Conservation (phyloP, 192 early-diverging fungal genomes). For the Backusella tuberculispora region DNA sequence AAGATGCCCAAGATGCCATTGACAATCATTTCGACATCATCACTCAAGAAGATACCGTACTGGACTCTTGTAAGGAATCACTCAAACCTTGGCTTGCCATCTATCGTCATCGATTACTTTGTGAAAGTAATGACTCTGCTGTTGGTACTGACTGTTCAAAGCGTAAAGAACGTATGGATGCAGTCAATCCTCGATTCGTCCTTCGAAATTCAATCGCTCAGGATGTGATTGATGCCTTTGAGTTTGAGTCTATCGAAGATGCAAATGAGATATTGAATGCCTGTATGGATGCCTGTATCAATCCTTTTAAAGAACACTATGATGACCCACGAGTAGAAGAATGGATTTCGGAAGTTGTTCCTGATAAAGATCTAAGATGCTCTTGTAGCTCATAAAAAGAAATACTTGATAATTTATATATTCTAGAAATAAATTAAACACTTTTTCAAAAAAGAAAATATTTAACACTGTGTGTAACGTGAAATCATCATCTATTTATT, state of each 20-base stretch:
- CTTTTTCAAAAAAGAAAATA: no score
- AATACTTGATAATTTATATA: neutral
- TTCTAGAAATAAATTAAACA: no score
- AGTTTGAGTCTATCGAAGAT: slow-evolving; percentile 42
- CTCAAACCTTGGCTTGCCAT: slow-evolving; percentile 54
- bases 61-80: slow-evolving; percentile 41
- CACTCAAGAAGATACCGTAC: slow-evolving; percentile 32
- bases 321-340: slow-evolving; percentile 17
- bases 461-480: no score
- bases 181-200: slow-evolving; percentile 75
- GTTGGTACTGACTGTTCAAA: neutral
- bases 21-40: slow-evolving; percentile 29
- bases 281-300: slow-evolving; percentile 56
- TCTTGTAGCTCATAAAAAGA: slow-evolving; percentile 19
- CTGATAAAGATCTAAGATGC: slow-evolving; percentile 31
- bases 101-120: slow-evolving; percentile 61
- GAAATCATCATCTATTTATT: no score
- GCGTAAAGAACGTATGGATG: slow-evolving; percentile 62
- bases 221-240: slow-evolving; percentile 58
- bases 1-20: slow-evolving; percentile 24
- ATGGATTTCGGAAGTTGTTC: slow-evolving; percentile 38
- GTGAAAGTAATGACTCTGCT: slow-evolving; percentile 21
- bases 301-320: slow-evolving; percentile 57
- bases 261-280: slow-evolving; percentile 45
- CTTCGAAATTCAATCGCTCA: slow-evolving; percentile 82